Base-by-base conservation (phyloP, 345 rosid genomes). In the Aquilaria malaccensis region DNA sequence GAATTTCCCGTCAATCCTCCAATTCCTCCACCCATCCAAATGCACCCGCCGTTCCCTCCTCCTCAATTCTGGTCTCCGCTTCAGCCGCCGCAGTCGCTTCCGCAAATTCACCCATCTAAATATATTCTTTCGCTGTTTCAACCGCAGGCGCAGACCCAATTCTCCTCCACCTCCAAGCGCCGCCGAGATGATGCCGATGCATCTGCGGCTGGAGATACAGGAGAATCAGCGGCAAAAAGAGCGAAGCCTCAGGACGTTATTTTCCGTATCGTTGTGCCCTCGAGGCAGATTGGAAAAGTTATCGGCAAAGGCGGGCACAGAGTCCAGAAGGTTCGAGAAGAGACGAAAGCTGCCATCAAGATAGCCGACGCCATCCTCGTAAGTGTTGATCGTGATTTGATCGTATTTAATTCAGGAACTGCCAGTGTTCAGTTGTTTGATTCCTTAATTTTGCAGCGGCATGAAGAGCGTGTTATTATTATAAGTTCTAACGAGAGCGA, bases 401-500 rank as follows among this genome's bases (percentile, higher is more conserved):
- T 52, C 2, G 45, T 10, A 13, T 2, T 45, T 12, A 13, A 13
- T 2, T 31, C 13, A 12, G 3, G 1, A 37, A 47, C 31, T n/a
- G 46, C 9, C 11, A 13, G 30, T 49, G 43, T 30, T 31, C 7
- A 61, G 15, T 50, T 50, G 14, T 13, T 11, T 22, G 29, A 29
- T 11, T 61, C 37, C 11, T 50, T 2, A 31, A 30, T 46, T 65
- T 30, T 52, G 62, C 76, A 85, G 92, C 72, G 86, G 67, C 85
- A 85, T 32, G 88, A 85, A 76, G 92, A 85, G 62, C 84, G 92
- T 2, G 92, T 83, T n/a, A 83, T 85, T 10, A 85, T 85, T 52
- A 77, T 82, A 60, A 85, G 88, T 63, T 85, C 88, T 13, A 83
- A 79, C 63, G 88, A 79, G 22, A 72, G 58, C 33, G 88, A 79